Evolutionary conservation across 2,329 filamentous ascomycete genomes (phyloP), one percentile per base, ranked within the genome.

Genomic region (Diplodia corticola): DNA sequence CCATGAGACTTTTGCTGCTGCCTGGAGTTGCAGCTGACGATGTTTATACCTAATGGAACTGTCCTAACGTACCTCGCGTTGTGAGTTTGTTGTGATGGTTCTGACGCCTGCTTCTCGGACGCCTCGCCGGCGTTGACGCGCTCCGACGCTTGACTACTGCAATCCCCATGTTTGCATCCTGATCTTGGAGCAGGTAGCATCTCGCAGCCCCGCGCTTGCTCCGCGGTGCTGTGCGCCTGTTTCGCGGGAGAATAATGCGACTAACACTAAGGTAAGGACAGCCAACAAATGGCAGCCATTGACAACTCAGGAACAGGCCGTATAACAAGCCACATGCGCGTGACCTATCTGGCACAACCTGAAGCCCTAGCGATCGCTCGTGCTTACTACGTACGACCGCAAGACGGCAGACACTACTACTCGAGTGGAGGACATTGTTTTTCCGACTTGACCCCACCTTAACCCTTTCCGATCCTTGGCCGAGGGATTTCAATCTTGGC

Each of bases 391-490:
- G 10, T 59, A 37, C 40, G 33, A 30, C 28, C 40, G 54, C 35
- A 30, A 59, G 24, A 59, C 54, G 13, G 54, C 22, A n/a, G 54
- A 28, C 28, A 44, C 28, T 22, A 44, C 28, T 22, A 59, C 35
- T 24, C 30, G 35, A 26, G 54, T 59, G 22, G 54, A 40, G 33
- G 54, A 59, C 22, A 59, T 59, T 26, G 54, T 59, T 59, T 59
- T 20, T 40, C 54, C 22, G 54, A 44, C 35, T 6, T 13, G 24
- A 59, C 54, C 33, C 54, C 54, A 17, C 54, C 24, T 15, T 59
- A 24, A 30, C 33, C 17, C 4, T 20, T 37, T 20, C n/a, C 28
- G 28, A 30, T 13, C 28, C 51, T 55, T 55, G 51, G 51, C 51
- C n/a, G 40, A 44, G 50, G 50, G 13, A 15, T 10, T 33, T 33